Evolutionary conservation across 2,329 filamentous ascomycete species (phyloP), one percentile per base, ranked within the genome.

Genomic region (Penicillium brevicompactum): DNA sequence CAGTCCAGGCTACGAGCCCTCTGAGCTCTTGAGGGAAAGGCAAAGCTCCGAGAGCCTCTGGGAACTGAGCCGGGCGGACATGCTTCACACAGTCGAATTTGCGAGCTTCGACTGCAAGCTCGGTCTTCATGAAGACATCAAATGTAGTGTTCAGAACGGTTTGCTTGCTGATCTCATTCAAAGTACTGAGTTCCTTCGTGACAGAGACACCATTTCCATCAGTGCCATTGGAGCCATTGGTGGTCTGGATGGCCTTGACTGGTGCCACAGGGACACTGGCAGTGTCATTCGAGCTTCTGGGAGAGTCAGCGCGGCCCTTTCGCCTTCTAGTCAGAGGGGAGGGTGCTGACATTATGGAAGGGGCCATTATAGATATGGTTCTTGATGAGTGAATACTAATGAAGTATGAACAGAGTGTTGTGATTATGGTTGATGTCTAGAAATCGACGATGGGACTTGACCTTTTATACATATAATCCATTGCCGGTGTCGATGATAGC

Each of bases 21-120:
- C 34, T 24, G 6, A 52, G 34, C 34, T 52, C 50, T 3, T 41
- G 4, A 5, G 50, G 50, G 27, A 52, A 52, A 31, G 50, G 50
- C 24, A 52, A 18, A 3, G 44, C 44, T 4, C 50, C 37, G 8
- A 52, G 8, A 18, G 31, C 50, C n/a, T 52, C 37, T 2, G 50
- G 50, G 21, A 46, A 52, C 14, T 47, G 21, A 24, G 50, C 43
- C 4, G 50, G 43, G 7, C 32, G 32, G 31, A 51, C 42, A 41
- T 51, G 49, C 14, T 51, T 51, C 4, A 51, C 49, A 31, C 49
- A 51, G 27, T 44, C 18, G 41, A 51, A 51, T 10, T 30, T 45
- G 30, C 49, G 49, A 37, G 43, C 32, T 13, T 44, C 49, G 18
- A 40, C 22, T 32, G 32, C 27, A 22, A 32, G 27, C 16, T 51